Evolutionary conservation across 768 basidiomycete species (phyloP), one percentile per base, ranked within the genome.

Genomic region (Russula compacta): DNA sequence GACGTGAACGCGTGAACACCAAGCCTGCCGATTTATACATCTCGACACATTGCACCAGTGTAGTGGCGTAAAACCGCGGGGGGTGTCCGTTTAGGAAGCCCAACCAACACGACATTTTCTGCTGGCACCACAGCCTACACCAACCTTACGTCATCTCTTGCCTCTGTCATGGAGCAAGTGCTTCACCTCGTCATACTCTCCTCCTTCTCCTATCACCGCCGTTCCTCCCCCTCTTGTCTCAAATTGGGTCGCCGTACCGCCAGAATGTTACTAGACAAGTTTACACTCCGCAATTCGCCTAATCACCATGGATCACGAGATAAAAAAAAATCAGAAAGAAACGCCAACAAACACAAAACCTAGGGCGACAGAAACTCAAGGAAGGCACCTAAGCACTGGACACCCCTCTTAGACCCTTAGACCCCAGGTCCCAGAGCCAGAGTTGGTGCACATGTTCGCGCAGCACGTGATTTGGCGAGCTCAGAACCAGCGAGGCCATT

Each of bases 401-500:
- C n/a, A n/a, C n/a, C 4, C 7, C 43, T 44, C 43, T 44, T n/a
- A 19, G 15, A 15, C 42, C 19, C 42, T n/a, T 21, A 14, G n/a
- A n/a, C n/a, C n/a, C n/a, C n/a, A 32, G 17, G 6, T n/a, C 5
- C 35, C 19, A n/a, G 43, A n/a, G n/a, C 43, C 43, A 7, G n/a
- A 51, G 35, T 36, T n/a, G 15, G 43, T 33, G n/a, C 29, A 54
- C 29, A 35, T 6, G 11, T 33, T 9, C 6, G 53, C 21, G 2
- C 15, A 21, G 15, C 40, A 40, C 15, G 33, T 38, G 40, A 17
- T 35, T 44, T 10, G 38, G 4, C n/a, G 19, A 44, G 10, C 10
- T 49, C 47, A 63, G 17, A 58, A 15, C 61, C 61, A 63, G 10
- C 61, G 61, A 2, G 61, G 61, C 61, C 61, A 58, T 33, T 46